Evolutionary conservation across 805 yeast genomes (phyloP), one percentile per base, ranked within the genome.

Genomic region (Yamadazyma sp.): DNA sequence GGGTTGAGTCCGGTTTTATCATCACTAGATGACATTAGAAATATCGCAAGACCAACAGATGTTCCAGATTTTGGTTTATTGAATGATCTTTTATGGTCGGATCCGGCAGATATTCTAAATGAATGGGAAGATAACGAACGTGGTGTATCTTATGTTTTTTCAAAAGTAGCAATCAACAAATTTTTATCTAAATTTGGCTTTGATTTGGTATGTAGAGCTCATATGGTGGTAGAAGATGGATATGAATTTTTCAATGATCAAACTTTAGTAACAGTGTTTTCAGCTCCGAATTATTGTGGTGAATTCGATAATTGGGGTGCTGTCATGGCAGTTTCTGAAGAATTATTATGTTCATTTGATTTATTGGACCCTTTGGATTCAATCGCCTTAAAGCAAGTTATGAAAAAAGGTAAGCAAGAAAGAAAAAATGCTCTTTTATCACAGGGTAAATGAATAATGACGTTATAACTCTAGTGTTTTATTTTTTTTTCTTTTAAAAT

Each of bases 291-390:
- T 53, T 85, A 85, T 51, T 82, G 89, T 62, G 89, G 89, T 7
- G 88, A 82, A 52, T 82, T 82, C 59, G 79, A 80, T 48, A 82
- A 82, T 50, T 82, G 83, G 79, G 89, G 89, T 12, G 98, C 98
- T 2, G 97, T 91, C 4, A 91, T 91, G 98, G 81, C 94, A 49
- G 98, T 91, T 11, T 78, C 86, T 44, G 96, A 91, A 44, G 97
- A 91, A 50, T 70, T 91, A 45, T 67, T 93, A 38, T 91, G 98
- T 60, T 82, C 93, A 43, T 91, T 91, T 60, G 98, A 91, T 59
- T 73, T 91, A 36, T 69, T 91, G 40, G 96, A 93, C 61, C 98
- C 98, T 7, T 70, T 93, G 49, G 98, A 91, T 62, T 78, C 94
- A 33, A 82, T 84, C 13, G 96, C 96, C 4, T 74, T 93, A 61